These are phyloP conservation scores for Beauveria australis DNA, from an alignment of 2,329 filamentous ascomycete species.

Conservation along the genomic window DNA sequence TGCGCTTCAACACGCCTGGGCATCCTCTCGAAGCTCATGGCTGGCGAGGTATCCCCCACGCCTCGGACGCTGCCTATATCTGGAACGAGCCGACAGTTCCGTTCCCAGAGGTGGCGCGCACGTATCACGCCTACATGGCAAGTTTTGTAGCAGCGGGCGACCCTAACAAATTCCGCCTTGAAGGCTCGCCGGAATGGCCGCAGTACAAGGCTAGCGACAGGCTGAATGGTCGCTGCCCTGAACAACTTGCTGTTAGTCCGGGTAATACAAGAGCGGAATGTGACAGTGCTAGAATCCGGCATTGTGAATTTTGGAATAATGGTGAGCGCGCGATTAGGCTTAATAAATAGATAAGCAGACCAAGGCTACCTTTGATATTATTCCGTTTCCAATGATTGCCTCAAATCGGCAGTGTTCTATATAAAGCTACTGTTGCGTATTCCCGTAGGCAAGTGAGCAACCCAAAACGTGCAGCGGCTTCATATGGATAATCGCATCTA, in stretches of 20 bases:
- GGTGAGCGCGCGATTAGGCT: neutral
- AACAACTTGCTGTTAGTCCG: neutral
- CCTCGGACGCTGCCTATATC: constrained; percentile 26
- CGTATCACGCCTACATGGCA: constrained; percentile 29
- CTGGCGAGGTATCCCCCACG: constrained; percentile 31
- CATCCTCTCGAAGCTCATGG: constrained; percentile 17
- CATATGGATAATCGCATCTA: too few relatives aligned
- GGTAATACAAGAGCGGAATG: neutral
- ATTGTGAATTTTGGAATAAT: constrained; percentile 10
- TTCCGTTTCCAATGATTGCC: too few relatives aligned
- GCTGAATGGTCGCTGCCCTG: neutral
- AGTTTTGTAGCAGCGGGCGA: constrained; percentile 29
- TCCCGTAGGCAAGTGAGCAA: too few relatives aligned
- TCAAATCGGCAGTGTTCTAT: too few relatives aligned
- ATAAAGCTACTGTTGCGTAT: too few relatives aligned
- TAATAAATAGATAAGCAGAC: constrained; percentile 4
- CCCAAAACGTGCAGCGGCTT: too few relatives aligned
- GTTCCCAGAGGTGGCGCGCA: constrained; percentile 27
- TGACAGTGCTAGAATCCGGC: neutral
- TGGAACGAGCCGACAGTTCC: constrained; percentile 28
- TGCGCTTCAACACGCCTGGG: constrained; percentile 30
- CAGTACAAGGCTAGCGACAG: constrained; percentile 15
- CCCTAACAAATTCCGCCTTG: constrained; percentile 21
- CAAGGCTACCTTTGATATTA: too few relatives aligned
- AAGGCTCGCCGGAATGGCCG: constrained; percentile 18